phyloP scores from a whole-genome alignment of 306 rosid genomes.

The Argentina anserina region DNA sequence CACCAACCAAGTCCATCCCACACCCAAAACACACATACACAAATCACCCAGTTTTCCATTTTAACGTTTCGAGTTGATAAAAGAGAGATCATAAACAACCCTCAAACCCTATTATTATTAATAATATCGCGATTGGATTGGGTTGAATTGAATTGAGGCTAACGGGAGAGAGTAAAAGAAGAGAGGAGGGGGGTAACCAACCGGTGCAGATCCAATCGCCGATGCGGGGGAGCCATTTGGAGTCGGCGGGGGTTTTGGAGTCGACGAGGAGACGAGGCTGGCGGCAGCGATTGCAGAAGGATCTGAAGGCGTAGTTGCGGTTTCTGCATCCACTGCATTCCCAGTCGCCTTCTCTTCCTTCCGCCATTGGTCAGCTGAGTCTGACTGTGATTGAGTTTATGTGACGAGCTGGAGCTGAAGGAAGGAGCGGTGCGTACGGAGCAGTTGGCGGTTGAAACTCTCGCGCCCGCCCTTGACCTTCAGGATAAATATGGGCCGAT shows the following conservation, averaged over 20 bases:
- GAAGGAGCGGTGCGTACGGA: too few species aligned
- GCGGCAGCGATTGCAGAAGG: slow-evolving; percentile 94
- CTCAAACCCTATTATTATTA: background rate
- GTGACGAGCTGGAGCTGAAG: background rate
- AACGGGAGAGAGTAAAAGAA: too few species aligned
- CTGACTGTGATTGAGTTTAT: too few species aligned
- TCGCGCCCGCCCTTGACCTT: too few species aligned
- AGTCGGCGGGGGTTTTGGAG: slow-evolving; percentile 83
- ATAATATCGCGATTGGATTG: too few species aligned
- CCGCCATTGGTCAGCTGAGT: too few species aligned
- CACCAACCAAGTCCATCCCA: slow-evolving; percentile 58
- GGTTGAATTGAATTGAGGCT: too few species aligned
- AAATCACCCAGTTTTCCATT: background rate
- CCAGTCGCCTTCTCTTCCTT: slow-evolving; percentile 97
- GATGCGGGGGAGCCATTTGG: slow-evolving; percentile 95
- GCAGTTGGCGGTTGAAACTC: too few species aligned
- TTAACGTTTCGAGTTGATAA: background rate
- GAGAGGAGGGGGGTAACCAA: too few species aligned
- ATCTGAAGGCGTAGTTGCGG: slow-evolving; percentile 94
- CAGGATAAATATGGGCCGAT: too few species aligned
- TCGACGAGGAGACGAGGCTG: slow-evolving; percentile 96
- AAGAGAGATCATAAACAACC: background rate
- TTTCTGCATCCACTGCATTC: slow-evolving; percentile 86
- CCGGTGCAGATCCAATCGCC: slow-evolving; percentile 99
- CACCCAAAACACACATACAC: slow-evolving; percentile 73